phyloP scores from a whole-genome alignment of 129 eudicot genomes.

The Ambrosia artemisiifolia region DNA sequence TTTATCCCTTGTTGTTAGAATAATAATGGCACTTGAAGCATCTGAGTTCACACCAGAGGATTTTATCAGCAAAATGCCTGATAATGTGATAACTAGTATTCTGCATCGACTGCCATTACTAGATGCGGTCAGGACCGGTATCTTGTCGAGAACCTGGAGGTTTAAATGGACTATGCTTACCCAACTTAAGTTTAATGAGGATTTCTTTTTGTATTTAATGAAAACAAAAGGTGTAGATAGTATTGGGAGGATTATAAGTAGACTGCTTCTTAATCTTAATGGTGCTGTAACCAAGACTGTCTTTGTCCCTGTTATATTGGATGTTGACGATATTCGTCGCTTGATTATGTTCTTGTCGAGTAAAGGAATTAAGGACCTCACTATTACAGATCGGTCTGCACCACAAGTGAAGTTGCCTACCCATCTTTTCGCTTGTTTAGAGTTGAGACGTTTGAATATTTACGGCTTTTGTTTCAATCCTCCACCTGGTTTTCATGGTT shows the following conservation, averaged over 20 bases:
- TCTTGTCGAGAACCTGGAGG: conserved; percentile 13
- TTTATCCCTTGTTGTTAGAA: background rate
- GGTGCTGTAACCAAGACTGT: conserved; percentile 1
- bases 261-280: conserved; percentile 2
- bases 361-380: conserved; percentile 1
- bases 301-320: too few species aligned
- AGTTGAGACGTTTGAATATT: background rate
- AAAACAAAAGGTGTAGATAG: background rate
- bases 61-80: conserved; percentile 14
- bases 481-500: background rate
- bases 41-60: background rate
- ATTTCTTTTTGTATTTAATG: background rate
- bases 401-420: background rate
- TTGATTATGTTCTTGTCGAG: background rate
- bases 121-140: background rate
- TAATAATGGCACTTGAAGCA: background rate
- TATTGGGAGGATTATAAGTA: background rate
- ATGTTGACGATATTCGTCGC: background rate
- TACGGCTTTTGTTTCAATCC: background rate
- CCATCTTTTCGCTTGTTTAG: background rate
- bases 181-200: background rate
- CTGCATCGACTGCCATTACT: background rate
- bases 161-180: conserved; percentile 16
- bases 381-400: background rate
- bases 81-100: conserved; percentile 11